Evolutionary conservation across 2,329 filamentous ascomycete genomes (phyloP).

Genomic region (Aspergillus sp.): DNA sequence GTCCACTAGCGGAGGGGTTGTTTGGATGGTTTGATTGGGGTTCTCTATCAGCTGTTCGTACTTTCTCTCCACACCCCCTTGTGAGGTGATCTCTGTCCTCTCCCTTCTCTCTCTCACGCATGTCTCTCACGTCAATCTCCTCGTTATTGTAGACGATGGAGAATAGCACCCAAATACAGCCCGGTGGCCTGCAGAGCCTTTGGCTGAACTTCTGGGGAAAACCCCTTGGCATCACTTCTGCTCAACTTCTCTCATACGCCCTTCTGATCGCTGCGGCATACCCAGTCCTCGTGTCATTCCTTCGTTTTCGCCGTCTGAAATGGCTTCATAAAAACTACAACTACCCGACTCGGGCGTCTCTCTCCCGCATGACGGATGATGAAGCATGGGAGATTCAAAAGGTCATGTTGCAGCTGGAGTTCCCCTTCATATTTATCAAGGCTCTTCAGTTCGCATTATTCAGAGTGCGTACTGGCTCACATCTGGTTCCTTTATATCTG

Average conservation of each 20-base stretch:
- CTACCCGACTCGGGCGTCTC: conserved; percentile 46
- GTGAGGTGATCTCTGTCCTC: too few species aligned
- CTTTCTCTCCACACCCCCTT: too few species aligned
- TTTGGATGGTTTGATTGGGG: too few species aligned
- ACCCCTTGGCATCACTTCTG: neutral
- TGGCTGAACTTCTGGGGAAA: too few species aligned
- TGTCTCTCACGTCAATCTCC: too few species aligned
- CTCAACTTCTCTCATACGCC: conserved; percentile 22
- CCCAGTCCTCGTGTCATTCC: conserved; percentile 24
- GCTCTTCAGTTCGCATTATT: conserved; percentile 60
- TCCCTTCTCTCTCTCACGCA: too few species aligned
- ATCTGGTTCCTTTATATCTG: neutral
- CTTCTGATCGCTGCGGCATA: conserved; percentile 25
- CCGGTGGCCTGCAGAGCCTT: too few species aligned
- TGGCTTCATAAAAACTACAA: conserved; percentile 42
- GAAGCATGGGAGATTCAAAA: conserved; percentile 53
- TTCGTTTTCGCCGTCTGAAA: conserved; percentile 36
- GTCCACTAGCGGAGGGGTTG: too few species aligned
- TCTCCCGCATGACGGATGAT: conserved; percentile 54
- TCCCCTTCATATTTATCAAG: conserved; percentile 53
- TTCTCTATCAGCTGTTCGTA: too few species aligned
- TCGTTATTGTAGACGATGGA: neutral
- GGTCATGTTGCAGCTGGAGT: conserved; percentile 51
- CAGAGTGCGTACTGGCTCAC: conserved; percentile 39
- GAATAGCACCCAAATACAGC: neutral